Evolutionary conservation across 148 eudicot genomes (phyloP).

Genomic region (Salicornia ramosissima): DNA sequence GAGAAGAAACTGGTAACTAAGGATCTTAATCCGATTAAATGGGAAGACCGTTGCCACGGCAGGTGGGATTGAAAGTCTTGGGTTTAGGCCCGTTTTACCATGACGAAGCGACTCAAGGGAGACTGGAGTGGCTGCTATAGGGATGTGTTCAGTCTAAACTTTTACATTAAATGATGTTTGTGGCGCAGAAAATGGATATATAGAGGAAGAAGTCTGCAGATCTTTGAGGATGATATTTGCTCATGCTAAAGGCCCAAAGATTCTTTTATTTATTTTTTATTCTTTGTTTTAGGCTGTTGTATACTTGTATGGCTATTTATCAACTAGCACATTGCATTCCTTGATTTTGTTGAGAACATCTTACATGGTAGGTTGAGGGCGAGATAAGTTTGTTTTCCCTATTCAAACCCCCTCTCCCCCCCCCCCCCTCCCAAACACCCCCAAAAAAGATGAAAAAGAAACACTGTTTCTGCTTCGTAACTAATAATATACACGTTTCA

Average conservation of each 20-base stretch:
- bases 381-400: background rate
- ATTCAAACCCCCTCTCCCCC: no score
- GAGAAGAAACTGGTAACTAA: background rate
- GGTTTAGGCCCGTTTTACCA: background rate
- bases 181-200: background rate
- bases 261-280: no score
- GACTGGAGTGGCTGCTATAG: background rate
- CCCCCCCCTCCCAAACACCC: background rate
- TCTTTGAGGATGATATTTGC: background rate
- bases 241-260: background rate
- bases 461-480: no score
- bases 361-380: background rate
- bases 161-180: background rate
- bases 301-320: background rate
- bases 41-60: background rate
- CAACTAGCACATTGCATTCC: background rate
- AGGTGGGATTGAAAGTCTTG: background rate
- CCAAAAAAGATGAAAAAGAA: no score
- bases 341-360: background rate
- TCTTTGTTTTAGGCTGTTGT: background rate
- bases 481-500: conserved; percentile 2
- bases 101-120: background rate
- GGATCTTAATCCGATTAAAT: background rate
- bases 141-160: background rate
- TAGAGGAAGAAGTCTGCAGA: background rate